Conservation (phyloP, 345 rosid genomes). For the Gossypium stocksii region DNA sequence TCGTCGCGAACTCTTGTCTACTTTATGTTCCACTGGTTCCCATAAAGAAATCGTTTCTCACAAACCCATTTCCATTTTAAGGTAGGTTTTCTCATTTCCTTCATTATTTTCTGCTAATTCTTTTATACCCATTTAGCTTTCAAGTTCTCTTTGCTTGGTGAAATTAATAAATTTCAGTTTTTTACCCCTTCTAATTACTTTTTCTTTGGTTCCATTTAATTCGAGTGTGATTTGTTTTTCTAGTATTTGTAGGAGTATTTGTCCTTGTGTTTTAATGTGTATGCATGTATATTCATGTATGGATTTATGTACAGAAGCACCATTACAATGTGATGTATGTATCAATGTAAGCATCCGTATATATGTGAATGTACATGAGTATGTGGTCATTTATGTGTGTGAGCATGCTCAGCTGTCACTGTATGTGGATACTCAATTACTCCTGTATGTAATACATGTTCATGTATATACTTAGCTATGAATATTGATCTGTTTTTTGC, state of each 20-base stretch:
- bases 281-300: neutral
- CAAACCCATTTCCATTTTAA: conserved; percentile 28
- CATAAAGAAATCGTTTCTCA: conserved; percentile 19
- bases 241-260: neutral
- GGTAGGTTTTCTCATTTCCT: conserved; percentile 26
- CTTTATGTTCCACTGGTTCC: conserved; percentile 32
- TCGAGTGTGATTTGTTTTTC: neutral
- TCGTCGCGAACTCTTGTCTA: conserved; percentile 37
- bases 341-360: neutral
- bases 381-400: neutral
- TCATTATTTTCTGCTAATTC: neutral
- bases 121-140: neutral
- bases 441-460: neutral
- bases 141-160: neutral
- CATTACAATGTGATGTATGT: neutral
- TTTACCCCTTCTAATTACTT: neutral
- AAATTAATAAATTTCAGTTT: neutral
- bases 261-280: neutral
- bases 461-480: neutral
- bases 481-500: neutral
- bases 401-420: neutral
- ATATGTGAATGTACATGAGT: neutral
- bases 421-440: neutral
- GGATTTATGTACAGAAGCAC: neutral
- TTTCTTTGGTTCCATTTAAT: neutral